Conservation (phyloP, 805 yeast genomes). For the Dipodascus albidus region DNA sequence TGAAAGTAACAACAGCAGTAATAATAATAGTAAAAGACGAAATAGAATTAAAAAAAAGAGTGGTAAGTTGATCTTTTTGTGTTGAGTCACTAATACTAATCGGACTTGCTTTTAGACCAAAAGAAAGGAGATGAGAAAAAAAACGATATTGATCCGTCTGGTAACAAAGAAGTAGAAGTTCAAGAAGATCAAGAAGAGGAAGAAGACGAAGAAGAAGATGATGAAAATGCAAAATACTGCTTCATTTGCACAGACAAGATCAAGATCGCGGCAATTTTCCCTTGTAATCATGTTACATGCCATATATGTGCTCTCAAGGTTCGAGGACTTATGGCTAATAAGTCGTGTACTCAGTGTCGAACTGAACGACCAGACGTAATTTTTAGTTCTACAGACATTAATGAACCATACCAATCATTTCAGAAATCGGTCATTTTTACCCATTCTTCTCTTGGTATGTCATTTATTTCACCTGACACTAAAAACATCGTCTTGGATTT, state of each 20-base stretch:
- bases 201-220: neutral
- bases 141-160: neutral
- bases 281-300: constrained; percentile 80
- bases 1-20: neutral
- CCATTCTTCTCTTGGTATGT: constrained; percentile 40
- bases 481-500: constrained; percentile 38
- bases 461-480: constrained; percentile 46
- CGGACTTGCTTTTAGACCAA: neutral
- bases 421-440: constrained; percentile 22
- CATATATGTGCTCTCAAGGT: constrained; percentile 74
- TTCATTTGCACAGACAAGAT: constrained; percentile 75
- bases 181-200: neutral
- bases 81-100: neutral
- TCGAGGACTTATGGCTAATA: constrained; percentile 65
- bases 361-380: constrained; percentile 44
- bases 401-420: constrained; percentile 29
- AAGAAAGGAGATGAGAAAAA: neutral
- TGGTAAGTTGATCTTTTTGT: neutral
- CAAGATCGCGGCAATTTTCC: constrained; percentile 53
- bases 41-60: neutral
- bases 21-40: neutral
- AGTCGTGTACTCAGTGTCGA: constrained; percentile 75
- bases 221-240: constrained; percentile 37
- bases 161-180: neutral
- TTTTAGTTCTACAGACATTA: constrained; percentile 37